A percentile compares a stretch with the other conserved stretches of the same genome.
These are phyloP conservation scores for Hypocrella siamensis DNA, from an alignment of 2,329 filamentous ascomycete genomes.

Conservation along the genomic window DNA sequence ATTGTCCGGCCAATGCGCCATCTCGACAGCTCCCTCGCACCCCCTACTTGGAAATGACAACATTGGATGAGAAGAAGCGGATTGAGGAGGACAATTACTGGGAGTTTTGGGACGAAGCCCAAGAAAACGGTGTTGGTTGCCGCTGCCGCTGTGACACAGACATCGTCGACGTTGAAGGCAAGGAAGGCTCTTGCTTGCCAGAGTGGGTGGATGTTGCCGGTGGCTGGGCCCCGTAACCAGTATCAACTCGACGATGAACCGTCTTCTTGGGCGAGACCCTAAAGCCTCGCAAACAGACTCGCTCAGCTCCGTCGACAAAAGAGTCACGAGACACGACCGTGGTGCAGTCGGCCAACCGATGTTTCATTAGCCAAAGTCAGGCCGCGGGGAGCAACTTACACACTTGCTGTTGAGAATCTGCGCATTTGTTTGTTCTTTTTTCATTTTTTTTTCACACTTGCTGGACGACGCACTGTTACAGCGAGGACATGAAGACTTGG, in stretches of 20 bases:
- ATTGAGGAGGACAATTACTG: slow-evolving; percentile 93
- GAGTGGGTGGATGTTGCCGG: slow-evolving; percentile 98
- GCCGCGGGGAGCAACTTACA: no score
- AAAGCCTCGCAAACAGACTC: no score
- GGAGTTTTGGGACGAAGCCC: slow-evolving; percentile 71
- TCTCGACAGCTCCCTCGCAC: slow-evolving; percentile 67
- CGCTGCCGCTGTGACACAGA: slow-evolving; percentile 94
- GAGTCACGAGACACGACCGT: no score
- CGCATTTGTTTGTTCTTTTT: no score
- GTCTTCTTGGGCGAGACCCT: no score
- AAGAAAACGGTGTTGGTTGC: slow-evolving; percentile 94
- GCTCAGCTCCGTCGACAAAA: no score
- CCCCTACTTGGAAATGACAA: slow-evolving; percentile 72
- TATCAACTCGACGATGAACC: neutral
- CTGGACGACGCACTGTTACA: no score
- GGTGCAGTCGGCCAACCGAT: no score
- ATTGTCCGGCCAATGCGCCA: slow-evolving; percentile 92
- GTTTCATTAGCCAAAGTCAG: no score
- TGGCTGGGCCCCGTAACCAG: slow-evolving; percentile 55
- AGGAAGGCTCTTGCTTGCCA: slow-evolving; percentile 83
- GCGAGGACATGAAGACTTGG: no score
- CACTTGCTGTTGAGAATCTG: no score
- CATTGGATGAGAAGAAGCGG: slow-evolving; percentile 65
- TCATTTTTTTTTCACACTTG: no score
- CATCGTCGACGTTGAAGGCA: slow-evolving; percentile 93